A percentile compares a stretch with the other conserved stretches of the same genome.
Conservation (phyloP, 805 yeast genomes). For the Candida michaelii region DNA sequence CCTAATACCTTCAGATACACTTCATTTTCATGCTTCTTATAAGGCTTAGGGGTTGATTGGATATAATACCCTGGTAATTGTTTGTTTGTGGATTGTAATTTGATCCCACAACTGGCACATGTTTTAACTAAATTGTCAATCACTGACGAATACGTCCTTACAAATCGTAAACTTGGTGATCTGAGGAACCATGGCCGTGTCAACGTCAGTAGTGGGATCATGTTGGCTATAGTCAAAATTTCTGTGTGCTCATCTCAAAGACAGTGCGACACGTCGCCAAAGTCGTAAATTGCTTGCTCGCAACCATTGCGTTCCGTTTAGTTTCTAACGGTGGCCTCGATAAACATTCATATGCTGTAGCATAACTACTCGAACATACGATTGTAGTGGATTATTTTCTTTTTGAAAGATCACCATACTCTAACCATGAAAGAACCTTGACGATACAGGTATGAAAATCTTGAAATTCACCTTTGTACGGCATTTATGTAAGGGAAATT, state of each 20-base stretch:
- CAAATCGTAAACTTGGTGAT: neutral
- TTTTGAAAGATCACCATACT: no score
- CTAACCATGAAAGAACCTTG: no score
- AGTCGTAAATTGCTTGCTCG: neutral
- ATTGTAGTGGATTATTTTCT: no score
- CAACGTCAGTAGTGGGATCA: neutral
- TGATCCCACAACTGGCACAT: conserved; percentile 62
- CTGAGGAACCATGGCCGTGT: conserved; percentile 7
- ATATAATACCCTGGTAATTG: conserved; percentile 12
- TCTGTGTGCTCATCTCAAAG: neutral
- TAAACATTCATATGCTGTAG: conserved; percentile 1
- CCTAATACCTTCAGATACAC: conserved; percentile 21
- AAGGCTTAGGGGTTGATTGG: conserved; percentile 4
- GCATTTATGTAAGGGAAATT: conserved; percentile 4
- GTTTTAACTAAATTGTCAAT: conserved; percentile 15
- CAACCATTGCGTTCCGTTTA: conserved; percentile 1
- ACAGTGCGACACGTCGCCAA: conserved; percentile 2
- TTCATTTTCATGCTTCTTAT: conserved; percentile 22
- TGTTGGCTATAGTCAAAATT: neutral
- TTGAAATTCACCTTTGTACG: neutral
- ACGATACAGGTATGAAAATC: no score
- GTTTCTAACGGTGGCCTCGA: neutral
- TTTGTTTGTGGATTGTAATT: conserved; percentile 38
- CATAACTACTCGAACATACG: no score
- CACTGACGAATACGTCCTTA: conserved; percentile 8